Conservation (phyloP, 2,329 filamentous ascomycete genomes). For the Parasarocladium wereldwijsianum region DNA sequence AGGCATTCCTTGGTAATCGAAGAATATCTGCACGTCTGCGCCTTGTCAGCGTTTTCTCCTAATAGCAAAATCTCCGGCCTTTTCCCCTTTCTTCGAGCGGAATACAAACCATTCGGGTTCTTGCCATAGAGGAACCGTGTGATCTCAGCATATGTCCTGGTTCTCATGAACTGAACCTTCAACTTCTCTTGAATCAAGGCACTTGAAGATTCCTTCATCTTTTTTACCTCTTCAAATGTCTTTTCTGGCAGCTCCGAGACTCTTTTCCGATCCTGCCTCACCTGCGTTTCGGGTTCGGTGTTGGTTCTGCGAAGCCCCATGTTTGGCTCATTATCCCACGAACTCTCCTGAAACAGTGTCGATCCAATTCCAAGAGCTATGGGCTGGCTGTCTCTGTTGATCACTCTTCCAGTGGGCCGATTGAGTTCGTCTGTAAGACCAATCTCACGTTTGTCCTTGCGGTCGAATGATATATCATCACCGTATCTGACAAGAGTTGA, state of each 20-base stretch:
- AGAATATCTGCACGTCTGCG: slow-evolving; percentile 1
- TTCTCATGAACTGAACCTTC: slow-evolving; percentile 1
- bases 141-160: neutral
- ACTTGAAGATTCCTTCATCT: slow-evolving; percentile 1
- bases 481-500: too few relatives aligned
- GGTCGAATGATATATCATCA: too few relatives aligned
- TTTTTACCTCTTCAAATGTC: neutral
- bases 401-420: too few relatives aligned
- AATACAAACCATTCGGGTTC: too few relatives aligned
- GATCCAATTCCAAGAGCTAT: too few relatives aligned
- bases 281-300: neutral
- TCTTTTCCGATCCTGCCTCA: neutral
- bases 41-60: too few relatives aligned
- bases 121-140: slow-evolving; percentile 2
- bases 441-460: too few relatives aligned
- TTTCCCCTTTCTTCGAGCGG: too few relatives aligned
- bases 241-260: slow-evolving; percentile 1
- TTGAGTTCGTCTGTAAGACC: too few relatives aligned
- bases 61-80: too few relatives aligned
- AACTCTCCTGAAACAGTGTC: neutral
- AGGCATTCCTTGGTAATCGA: slow-evolving; percentile 2
- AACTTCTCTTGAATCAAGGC: slow-evolving; percentile 2
- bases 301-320: slow-evolving; percentile 1
- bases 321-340: neutral
- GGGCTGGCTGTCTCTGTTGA: neutral